phyloP scores from a whole-genome alignment of 176 grass and related monocot species.

The Triticum monococcum region DNA sequence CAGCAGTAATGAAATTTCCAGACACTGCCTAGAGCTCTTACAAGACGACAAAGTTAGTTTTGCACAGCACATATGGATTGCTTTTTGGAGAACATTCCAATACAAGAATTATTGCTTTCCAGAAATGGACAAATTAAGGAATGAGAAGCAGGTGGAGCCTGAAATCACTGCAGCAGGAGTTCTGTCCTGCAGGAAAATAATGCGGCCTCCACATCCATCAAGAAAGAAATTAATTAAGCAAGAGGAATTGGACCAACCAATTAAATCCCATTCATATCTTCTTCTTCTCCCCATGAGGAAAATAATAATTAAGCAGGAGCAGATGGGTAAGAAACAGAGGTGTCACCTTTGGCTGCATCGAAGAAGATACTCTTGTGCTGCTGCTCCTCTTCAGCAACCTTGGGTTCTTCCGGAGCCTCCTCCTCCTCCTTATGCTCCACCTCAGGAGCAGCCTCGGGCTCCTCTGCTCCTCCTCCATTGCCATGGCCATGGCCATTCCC shows the following conservation, averaged over 20 bases:
- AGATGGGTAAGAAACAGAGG: no score
- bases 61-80: background rate
- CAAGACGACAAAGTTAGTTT: background rate
- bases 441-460: background rate
- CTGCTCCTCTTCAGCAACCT: background rate
- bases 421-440: no score
- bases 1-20: background rate
- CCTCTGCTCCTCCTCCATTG: background rate
- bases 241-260: background rate
- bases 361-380: slow-evolving; percentile 37
- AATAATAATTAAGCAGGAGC: no score
- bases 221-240: background rate
- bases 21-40: background rate
- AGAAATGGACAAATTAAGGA: background rate
- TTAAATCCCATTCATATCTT: no score
- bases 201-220: background rate
- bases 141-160: background rate
- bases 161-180: background rate
- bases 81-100: background rate
- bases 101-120: background rate
- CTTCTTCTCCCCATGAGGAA: no score
- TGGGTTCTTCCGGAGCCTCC: no score
- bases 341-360: slow-evolving; percentile 51
- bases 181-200: background rate
- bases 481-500: background rate